Conservation (phyloP, 2,329 filamentous ascomycete genomes). For the Colletotrichum limetticola region DNA sequence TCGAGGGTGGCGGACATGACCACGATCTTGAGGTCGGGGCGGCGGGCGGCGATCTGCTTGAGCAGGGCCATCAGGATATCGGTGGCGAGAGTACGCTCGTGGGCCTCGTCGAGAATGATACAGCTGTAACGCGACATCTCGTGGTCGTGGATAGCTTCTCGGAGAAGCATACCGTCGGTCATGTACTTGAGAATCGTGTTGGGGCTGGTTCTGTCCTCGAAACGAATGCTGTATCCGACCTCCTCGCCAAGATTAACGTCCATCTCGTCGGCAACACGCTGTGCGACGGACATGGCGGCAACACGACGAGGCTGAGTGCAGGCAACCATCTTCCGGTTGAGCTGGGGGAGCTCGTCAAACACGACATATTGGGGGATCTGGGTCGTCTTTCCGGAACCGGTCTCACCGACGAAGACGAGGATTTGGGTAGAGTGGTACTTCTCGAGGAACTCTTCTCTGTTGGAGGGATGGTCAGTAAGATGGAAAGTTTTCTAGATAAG, state of each 20-base stretch:
- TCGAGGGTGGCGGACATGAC: conserved; percentile 99
- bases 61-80: conserved; percentile 97
- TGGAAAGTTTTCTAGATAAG: background rate
- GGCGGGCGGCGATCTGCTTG: conserved; percentile 85
- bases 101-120: conserved; percentile 98
- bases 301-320: conserved; percentile 98
- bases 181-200: conserved; percentile 98
- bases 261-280: conserved; percentile 97
- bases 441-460: conserved; percentile 88
- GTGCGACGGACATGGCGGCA: conserved; percentile 97
- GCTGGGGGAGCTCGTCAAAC: conserved; percentile 93
- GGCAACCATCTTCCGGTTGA: conserved; percentile 87
- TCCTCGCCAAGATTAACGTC: conserved; percentile 93
- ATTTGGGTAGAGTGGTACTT: conserved; percentile 96
- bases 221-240: conserved; percentile 98
- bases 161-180: conserved; percentile 98
- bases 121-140: conserved; percentile 92
- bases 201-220: conserved; percentile 91
- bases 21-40: conserved; percentile 95
- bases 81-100: conserved; percentile 96
- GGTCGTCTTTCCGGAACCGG: conserved; percentile 98
- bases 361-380: conserved; percentile 99
- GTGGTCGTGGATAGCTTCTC: conserved; percentile 97
- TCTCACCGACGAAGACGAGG: conserved; percentile 98
- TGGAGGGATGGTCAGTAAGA: conserved; percentile 7